These are phyloP conservation scores for Chlorella sp. DNA, from an alignment of 139 green algal species.

Conservation along the genomic window DNA sequence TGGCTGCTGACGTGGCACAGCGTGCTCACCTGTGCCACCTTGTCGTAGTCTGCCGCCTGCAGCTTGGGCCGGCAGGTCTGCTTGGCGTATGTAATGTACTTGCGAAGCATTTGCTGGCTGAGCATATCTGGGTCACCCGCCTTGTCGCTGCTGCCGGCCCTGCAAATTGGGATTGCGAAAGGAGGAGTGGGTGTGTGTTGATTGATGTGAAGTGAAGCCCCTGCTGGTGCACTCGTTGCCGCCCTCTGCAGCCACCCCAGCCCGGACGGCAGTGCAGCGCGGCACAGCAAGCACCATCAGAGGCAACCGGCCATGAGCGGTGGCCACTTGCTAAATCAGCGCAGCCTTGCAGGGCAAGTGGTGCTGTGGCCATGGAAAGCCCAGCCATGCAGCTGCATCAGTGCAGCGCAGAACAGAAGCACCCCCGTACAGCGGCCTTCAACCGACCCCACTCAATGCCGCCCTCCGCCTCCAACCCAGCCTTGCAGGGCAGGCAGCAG, in stretches of 20 bases:
- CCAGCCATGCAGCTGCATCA: too few species aligned
- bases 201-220: not conserved
- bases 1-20: too few species aligned
- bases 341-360: too few species aligned
- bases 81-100: constrained; percentile 98
- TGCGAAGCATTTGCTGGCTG: constrained; percentile 90
- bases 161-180: not conserved
- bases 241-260: too few species aligned
- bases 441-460: too few species aligned
- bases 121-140: constrained; percentile 73
- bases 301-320: not conserved
- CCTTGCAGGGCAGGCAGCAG: too few species aligned
- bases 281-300: not conserved
- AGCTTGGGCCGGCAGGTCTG: constrained; percentile 80
- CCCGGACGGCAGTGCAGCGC: not conserved
- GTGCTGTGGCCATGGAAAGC: too few species aligned
- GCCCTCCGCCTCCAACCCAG: not conserved
- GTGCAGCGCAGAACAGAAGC: too few species aligned
- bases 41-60: constrained; percentile 73
- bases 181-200: not conserved
- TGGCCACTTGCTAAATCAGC: too few species aligned
- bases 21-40: constrained; percentile 71
- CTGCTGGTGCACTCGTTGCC: too few species aligned
- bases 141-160: not conserved
- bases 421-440: too few species aligned